Base-by-base conservation (phyloP, 139 green algal genomes). In the Closterium sp. region DNA sequence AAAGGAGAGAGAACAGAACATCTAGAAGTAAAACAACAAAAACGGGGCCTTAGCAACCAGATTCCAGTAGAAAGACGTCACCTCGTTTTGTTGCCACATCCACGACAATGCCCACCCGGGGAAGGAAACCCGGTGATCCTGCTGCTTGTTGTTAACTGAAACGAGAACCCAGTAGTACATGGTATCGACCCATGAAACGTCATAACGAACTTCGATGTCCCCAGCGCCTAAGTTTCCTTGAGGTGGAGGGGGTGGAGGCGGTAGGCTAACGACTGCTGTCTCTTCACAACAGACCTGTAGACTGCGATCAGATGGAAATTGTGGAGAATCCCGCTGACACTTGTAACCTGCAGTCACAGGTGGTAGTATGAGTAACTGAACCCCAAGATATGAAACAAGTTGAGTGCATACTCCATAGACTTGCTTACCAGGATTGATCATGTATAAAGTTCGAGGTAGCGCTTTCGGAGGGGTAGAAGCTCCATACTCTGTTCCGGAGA, bases 101-200 rank as follows among this genome's bases (percentile, higher is more conserved):
- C 85, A 89, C 19, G 33, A 55, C 19, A 89, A 16, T 1, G 10
- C 34, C 85, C 85, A 89, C 33, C 85, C 85, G 21, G 85, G 85
- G 34, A 16, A 33, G 19, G 30, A 33, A 34, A 89, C 34, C 30
- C 85, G 85, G 33, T 30, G 33, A 33, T 69, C 32, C n/a, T 33
- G 85, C 85, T 89, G 85, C 19, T 31, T 69, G 85, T 89, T 89
- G 85, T 89, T 55, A 23, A 89, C 21, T 31, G 85, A 55, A 33
- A 89, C 85, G 83, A 86, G 83, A 33, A 33, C 83, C 83, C 83
- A 86, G 83, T 86, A 86, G 83, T 86, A 32, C 83, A 34, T 33
- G 83, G 30, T 33, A 23, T 86, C 30, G 83, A 33, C n/a, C 83
- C 30, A 33, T 33, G 83, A 34, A 32, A 86, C 83, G 83, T 86